These are phyloP conservation scores for Leucocoprinus birnbaumii DNA, from an alignment of 768 basidiomycete genomes.

Conservation along the genomic window DNA sequence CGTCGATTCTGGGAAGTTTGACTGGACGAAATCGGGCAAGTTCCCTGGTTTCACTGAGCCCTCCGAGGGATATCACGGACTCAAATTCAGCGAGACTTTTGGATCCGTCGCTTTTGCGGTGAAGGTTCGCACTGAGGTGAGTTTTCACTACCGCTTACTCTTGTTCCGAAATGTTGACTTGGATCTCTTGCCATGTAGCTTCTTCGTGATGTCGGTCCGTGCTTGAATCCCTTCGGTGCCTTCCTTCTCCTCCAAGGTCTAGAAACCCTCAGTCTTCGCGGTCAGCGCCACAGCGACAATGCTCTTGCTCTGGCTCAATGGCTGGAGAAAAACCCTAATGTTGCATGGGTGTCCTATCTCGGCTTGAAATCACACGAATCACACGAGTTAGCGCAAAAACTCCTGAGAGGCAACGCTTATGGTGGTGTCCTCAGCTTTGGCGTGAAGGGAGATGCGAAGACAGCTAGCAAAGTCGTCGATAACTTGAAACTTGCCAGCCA, in stretches of 20 bases:
- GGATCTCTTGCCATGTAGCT: constrained; percentile 25
- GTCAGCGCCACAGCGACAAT: constrained; percentile 69
- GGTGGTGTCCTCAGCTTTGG: constrained; percentile 83
- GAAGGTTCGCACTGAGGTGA: constrained; percentile 55
- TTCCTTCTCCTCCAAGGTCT: constrained; percentile 78
- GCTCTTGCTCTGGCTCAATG: constrained; percentile 65
- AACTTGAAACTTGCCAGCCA: constrained; percentile 66
- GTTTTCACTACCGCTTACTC: not conserved
- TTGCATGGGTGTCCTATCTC: constrained; percentile 78
- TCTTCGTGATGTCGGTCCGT: constrained; percentile 65
- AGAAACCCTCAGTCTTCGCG: constrained; percentile 73
- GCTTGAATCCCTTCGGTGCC: constrained; percentile 67
- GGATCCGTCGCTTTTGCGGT: constrained; percentile 61
- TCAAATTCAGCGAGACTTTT: constrained; percentile 64
- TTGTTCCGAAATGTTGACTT: constrained; percentile 11
- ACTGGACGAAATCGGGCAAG: constrained; percentile 64
- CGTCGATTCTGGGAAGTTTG: constrained; percentile 71
- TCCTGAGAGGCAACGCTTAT: constrained; percentile 51
- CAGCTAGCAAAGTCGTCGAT: constrained; percentile 65
- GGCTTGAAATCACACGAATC: constrained; percentile 64
- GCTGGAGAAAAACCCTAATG: constrained; percentile 61
- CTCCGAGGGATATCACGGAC: constrained; percentile 73
- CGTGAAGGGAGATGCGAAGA: constrained; percentile 50
- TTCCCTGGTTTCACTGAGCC: constrained; percentile 78
- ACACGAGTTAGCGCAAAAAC: constrained; percentile 52